These are phyloP conservation scores for Croton laevigatus DNA, from an alignment of 441 rosid species.

Conservation along the genomic window DNA sequence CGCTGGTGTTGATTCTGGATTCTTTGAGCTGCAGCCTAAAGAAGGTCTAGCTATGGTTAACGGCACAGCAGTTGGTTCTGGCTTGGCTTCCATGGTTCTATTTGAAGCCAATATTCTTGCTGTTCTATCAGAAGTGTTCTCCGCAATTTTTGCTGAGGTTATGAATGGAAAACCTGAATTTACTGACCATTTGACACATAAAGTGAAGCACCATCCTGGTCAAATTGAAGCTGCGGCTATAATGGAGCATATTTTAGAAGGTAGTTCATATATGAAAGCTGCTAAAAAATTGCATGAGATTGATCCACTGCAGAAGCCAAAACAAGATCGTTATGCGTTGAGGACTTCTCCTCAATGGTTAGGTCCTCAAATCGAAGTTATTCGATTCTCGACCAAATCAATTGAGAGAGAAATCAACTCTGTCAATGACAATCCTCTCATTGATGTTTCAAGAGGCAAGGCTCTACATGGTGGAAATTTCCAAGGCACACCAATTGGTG, in stretches of 20 bases:
- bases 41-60: conserved; percentile 56
- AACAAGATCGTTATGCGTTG: conserved; percentile 67
- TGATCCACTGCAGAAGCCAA: conserved; percentile 69
- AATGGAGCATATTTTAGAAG: conserved; percentile 62
- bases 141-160: conserved; percentile 54
- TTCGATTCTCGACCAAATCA: conserved; percentile 56
- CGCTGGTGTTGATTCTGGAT: conserved; percentile 45
- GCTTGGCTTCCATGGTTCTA: conserved; percentile 51
- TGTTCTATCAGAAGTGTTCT: conserved; percentile 41
- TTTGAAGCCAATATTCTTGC: conserved; percentile 46
- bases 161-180: conserved; percentile 67
- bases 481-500: conserved; percentile 91
- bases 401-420: conserved; percentile 73
- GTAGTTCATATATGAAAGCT: conserved; percentile 53
- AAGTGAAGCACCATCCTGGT: conserved; percentile 61
- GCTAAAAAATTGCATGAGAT: conserved; percentile 54
- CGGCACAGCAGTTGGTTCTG: conserved; percentile 60
- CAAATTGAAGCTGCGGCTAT: conserved; percentile 69
- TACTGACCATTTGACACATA: conserved; percentile 60
- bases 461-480: conserved; percentile 86
- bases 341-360: conserved; percentile 77
- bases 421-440: conserved; percentile 69
- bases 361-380: conserved; percentile 69
- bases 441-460: conserved; percentile 67
- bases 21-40: conserved; percentile 60